Conservation (phyloP, 2,329 filamentous ascomycete species). For the Dothistroma pini region DNA sequence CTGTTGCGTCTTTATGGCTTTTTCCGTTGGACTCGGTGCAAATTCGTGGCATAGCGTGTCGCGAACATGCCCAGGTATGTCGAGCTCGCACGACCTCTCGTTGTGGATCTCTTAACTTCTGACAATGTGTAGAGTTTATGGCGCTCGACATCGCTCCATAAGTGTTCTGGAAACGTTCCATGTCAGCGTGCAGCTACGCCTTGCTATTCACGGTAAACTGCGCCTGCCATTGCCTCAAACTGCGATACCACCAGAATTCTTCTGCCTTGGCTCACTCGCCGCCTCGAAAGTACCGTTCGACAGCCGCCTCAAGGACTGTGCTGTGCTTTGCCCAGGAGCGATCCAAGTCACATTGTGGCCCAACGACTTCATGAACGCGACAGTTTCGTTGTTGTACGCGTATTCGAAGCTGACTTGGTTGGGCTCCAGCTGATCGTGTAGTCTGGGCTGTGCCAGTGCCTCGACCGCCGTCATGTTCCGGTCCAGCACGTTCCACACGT, state of each 20-base stretch:
- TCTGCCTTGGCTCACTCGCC: constrained; percentile 70
- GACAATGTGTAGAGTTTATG: too few species aligned
- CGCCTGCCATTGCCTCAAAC: constrained; percentile 11
- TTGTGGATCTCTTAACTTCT: too few species aligned
- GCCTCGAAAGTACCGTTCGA: constrained; percentile 71
- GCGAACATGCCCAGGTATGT: too few species aligned
- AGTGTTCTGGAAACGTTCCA: not conserved
- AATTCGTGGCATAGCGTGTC: too few species aligned
- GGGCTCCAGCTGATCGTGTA: constrained; percentile 81
- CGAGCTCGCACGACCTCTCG: too few species aligned
- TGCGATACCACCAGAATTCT: constrained; percentile 63
- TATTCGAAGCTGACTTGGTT: constrained; percentile 66
- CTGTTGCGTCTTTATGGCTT: too few species aligned
- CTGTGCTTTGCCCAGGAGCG: constrained; percentile 59
- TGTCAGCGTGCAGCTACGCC: not conserved
- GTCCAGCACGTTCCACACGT: constrained; percentile 69
- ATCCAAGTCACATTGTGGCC: constrained; percentile 74
- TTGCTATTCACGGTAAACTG: not conserved
- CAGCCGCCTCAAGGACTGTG: constrained; percentile 64
- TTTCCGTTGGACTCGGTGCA: too few species aligned
- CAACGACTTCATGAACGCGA: constrained; percentile 57
- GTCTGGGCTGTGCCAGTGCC: constrained; percentile 62
- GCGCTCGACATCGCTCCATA: too few species aligned
- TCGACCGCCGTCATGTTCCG: constrained; percentile 56
- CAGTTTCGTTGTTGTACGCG: constrained; percentile 61